A percentile compares a stretch with the other conserved stretches of the same genome.
phyloP scores from a whole-genome alignment of 805 yeast species.

The Yamadazyma sp. region DNA sequence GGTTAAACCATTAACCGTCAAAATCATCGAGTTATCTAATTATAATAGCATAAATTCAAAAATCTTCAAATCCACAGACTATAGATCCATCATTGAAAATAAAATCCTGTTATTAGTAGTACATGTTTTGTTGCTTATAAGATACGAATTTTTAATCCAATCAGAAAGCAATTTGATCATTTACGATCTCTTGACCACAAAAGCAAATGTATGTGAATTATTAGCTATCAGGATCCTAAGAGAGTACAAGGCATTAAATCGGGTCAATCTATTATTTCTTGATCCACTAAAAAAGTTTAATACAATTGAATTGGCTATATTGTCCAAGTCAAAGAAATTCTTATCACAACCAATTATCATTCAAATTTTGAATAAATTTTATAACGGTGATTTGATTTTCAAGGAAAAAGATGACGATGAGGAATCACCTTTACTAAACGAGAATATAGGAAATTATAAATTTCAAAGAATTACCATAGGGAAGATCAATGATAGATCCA shows the following conservation, averaged over 20 bases:
- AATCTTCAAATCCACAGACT: constrained; percentile 29
- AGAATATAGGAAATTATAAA: constrained; percentile 27
- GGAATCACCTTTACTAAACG: constrained; percentile 12
- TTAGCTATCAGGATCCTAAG: constrained; percentile 48
- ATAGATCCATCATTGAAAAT: constrained; percentile 13
- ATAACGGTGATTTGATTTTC: constrained; percentile 48
- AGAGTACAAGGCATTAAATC: constrained; percentile 40
- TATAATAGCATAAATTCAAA: constrained; percentile 30
- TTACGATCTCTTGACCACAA: constrained; percentile 38
- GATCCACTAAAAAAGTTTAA: constrained; percentile 46
- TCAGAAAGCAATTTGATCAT: constrained; percentile 35
- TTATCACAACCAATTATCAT: constrained; percentile 51
- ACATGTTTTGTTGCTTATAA: constrained; percentile 30
- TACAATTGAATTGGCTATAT: constrained; percentile 50
- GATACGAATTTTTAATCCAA: constrained; percentile 39
- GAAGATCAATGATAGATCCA: constrained; percentile 28
- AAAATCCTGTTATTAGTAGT: constrained; percentile 23
- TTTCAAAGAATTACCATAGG: constrained; percentile 30
- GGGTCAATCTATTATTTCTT: constrained; percentile 44
- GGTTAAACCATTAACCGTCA: constrained; percentile 44
- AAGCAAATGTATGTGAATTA: constrained; percentile 52
- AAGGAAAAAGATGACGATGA: constrained; percentile 16
- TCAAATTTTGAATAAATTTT: constrained; percentile 45
- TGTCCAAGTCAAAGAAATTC: constrained; percentile 50
- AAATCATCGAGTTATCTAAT: constrained; percentile 37